These are phyloP conservation scores for Brassica balearica DNA, from an alignment of 441 rosid species.

Conservation along the genomic window DNA sequence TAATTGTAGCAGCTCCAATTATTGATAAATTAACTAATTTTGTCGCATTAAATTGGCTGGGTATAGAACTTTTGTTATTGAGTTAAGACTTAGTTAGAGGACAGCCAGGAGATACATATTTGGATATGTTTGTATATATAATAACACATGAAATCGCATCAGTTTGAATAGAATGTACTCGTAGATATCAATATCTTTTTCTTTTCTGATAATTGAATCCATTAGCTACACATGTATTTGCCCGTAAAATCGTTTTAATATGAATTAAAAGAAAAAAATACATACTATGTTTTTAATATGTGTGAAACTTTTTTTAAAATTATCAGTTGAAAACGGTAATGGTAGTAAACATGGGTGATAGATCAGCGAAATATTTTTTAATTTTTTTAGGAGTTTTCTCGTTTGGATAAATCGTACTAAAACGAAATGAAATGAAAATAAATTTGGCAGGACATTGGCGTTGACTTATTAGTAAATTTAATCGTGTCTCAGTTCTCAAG, in stretches of 20 bases:
- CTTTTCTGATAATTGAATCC: background rate
- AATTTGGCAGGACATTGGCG: conserved; percentile 12
- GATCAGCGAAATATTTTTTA: background rate
- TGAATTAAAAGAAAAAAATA: background rate
- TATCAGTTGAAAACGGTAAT: background rate
- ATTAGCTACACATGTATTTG: conserved; percentile 22
- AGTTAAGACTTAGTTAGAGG: conserved; percentile 7
- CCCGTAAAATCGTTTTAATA: background rate
- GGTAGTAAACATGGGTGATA: background rate
- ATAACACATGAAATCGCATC: conserved; percentile 26
- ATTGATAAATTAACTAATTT: conserved; percentile 20
- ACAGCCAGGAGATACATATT: conserved; percentile 26
- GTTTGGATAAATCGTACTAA: background rate
- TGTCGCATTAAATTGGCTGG: conserved; percentile 20
- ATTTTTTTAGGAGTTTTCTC: background rate
- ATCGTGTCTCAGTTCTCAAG: background rate
- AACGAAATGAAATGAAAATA: background rate
- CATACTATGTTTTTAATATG: background rate
- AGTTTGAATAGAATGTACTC: background rate
- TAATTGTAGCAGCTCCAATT: conserved; percentile 23
- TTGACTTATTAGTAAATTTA: background rate
- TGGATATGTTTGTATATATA: conserved; percentile 26
- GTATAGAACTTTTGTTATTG: background rate
- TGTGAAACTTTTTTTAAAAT: background rate
- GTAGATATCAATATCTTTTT: background rate